These are phyloP conservation scores for Xylaria grammica DNA, from an alignment of 495 filamentous ascomycete species.

Conservation along the genomic window DNA sequence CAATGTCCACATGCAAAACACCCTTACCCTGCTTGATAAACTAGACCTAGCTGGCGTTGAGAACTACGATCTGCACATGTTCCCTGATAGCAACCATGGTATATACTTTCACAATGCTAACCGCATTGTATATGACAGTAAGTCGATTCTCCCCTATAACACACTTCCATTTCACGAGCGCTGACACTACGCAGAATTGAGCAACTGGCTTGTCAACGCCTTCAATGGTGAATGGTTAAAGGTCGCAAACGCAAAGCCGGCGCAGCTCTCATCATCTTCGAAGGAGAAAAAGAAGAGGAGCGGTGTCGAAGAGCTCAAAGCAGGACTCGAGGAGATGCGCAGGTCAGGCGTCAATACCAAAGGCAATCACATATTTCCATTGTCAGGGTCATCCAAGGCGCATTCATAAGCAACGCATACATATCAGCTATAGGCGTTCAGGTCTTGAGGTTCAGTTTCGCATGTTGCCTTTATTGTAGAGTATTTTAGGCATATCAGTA, in stretches of 20 bases:
- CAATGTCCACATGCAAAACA: constrained; percentile 96
- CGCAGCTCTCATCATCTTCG: constrained; percentile 6
- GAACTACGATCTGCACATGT: constrained; percentile 96
- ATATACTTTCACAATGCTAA: constrained; percentile 96
- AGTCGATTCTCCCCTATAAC: constrained; percentile 49
- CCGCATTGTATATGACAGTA: constrained; percentile 92
- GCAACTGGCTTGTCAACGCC: constrained; percentile 93
- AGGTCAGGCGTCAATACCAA: constrained; percentile 18
- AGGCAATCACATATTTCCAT: constrained; percentile 4
- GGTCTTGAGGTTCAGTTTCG: constrained; percentile 11
- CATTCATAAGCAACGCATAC: constrained; percentile 3
- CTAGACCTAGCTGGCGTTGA: constrained; percentile 82
- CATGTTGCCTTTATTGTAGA: constrained; percentile 7
- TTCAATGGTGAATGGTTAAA: constrained; percentile 96
- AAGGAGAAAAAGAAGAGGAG: constrained; percentile 31
- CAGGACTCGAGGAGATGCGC: constrained; percentile 26
- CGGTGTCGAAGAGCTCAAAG: constrained; percentile 16
- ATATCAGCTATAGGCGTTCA: constrained; percentile 8
- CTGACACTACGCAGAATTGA: constrained; percentile 67
- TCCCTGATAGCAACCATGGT: constrained; percentile 94
- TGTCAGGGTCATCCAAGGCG: neutral
- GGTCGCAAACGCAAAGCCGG: constrained; percentile 69
- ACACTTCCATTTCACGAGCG: constrained; percentile 2
- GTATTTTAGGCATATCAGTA: neutral
- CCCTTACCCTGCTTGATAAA: constrained; percentile 82